Percentiles rank a stretch among this genome's conserved stretches.
Conservation (phyloP, 352 stramenopile species). For the Globisporangium orthogonon region DNA sequence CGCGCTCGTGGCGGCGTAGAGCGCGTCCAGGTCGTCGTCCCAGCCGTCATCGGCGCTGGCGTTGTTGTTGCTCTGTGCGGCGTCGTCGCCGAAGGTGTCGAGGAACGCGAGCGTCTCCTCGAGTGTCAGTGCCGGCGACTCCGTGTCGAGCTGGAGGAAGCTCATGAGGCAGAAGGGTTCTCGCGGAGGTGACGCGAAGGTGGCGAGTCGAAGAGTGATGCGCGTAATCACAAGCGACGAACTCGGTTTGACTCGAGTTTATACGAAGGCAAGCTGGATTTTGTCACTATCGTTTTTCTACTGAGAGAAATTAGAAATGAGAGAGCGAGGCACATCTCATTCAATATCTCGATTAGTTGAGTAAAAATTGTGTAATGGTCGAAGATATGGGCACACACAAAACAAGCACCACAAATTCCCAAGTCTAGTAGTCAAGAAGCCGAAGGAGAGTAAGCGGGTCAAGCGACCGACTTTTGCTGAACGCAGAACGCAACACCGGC, state of each 20-base stretch:
- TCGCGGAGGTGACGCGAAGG: not conserved
- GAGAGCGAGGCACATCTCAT: too few species aligned
- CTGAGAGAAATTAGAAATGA: not conserved
- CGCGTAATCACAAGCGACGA: not conserved
- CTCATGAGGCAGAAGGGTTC: conserved; percentile 3
- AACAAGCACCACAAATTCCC: too few species aligned
- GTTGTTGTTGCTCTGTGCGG: conserved; percentile 1
- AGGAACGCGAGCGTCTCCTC: conserved; percentile 17
- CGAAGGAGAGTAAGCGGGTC: too few species aligned
- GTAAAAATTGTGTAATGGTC: not conserved
- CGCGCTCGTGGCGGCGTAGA: not conserved
- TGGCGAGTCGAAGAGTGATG: not conserved
- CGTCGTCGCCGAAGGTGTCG: conserved; percentile 8
- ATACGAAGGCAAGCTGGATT: not conserved
- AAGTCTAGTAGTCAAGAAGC: too few species aligned
- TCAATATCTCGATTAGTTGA: not conserved
- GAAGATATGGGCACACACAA: too few species aligned
- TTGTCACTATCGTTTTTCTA: not conserved
- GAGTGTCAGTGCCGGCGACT: conserved; percentile 8
- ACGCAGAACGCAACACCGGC: too few species aligned
- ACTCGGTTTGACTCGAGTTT: not conserved
- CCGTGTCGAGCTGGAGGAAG: conserved; percentile 10
- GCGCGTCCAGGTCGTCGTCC: conserved; percentile 1
- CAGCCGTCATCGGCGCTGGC: not conserved
- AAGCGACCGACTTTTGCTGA: too few species aligned